These are phyloP conservation scores for Butyriboletus loyo DNA, from an alignment of 768 basidiomycete species.

Conservation along the genomic window DNA sequence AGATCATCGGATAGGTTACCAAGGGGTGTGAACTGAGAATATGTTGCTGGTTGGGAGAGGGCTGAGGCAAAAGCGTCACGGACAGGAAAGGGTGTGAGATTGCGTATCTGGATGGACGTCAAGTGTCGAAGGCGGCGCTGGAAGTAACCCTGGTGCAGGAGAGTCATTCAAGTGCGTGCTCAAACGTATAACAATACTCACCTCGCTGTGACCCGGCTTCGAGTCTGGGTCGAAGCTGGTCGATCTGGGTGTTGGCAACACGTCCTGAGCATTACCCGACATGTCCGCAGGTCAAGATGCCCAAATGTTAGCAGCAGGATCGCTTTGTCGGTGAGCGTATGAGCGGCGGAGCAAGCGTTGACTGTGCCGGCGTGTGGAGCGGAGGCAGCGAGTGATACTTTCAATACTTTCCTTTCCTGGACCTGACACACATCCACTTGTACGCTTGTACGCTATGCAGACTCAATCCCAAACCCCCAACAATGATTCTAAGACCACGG, in stretches of 20 bases:
- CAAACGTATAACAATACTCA: constrained; percentile 2
- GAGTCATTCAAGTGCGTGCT: background rate
- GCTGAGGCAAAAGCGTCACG: constrained; percentile 74
- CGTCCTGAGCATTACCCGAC: constrained; percentile 19
- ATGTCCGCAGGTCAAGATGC: constrained; percentile 13
- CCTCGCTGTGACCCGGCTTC: constrained; percentile 10
- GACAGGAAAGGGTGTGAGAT: constrained; percentile 80
- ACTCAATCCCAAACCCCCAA: constrained; percentile 39
- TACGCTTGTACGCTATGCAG: constrained; percentile 44
- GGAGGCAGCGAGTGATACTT: background rate
- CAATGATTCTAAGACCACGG: constrained; percentile 5
- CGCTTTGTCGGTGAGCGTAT: background rate
- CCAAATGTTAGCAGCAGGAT: background rate
- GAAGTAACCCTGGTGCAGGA: constrained; percentile 20
- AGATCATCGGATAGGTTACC: constrained; percentile 69
- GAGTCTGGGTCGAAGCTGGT: constrained; percentile 17
- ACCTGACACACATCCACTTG: background rate
- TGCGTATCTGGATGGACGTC: constrained; percentile 68
- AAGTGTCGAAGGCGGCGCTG: constrained; percentile 76
- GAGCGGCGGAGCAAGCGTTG: background rate
- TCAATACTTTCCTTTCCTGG: constrained; percentile 23
- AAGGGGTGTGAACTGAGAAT: constrained; percentile 54
- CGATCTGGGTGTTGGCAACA: constrained; percentile 9
- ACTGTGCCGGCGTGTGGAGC: constrained; percentile 1
- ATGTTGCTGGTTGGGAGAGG: constrained; percentile 61